Evolutionary conservation across 1,284 basidiomycete species (phyloP).

Genomic region (Pseudozyma thailandica): DNA sequence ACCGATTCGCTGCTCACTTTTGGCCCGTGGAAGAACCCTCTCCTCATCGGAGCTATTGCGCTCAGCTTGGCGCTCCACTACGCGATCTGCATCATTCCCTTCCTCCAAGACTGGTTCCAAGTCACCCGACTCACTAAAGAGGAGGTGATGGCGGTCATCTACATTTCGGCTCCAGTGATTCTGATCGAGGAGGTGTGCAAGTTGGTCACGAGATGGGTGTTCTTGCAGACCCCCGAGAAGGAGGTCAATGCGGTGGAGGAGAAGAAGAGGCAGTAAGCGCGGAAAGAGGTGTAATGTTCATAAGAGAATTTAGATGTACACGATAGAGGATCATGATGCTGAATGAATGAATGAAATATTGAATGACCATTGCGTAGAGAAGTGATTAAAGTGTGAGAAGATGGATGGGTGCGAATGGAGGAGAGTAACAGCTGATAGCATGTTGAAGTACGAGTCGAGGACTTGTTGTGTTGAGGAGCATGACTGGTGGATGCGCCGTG

Average conservation of each 20-base stretch:
- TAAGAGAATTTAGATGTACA: too few relatives aligned
- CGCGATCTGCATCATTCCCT: constrained; percentile 81
- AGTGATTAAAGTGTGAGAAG: too few relatives aligned
- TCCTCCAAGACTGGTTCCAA: constrained; percentile 74
- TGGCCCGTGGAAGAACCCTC: constrained; percentile 92
- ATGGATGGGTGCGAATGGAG: too few relatives aligned
- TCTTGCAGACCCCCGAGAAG: background rate
- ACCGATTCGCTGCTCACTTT: constrained; percentile 90
- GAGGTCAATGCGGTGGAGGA: constrained; percentile 20
- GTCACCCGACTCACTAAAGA: constrained; percentile 89
- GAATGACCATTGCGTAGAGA: too few relatives aligned
- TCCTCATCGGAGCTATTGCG: constrained; percentile 76
- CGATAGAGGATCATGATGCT: too few relatives aligned
- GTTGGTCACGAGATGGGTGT: constrained; percentile 17
- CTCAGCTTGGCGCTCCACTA: constrained; percentile 92
- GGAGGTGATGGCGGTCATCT: constrained; percentile 95
- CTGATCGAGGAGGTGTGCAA: constrained; percentile 79
- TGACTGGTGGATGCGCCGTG: too few relatives aligned
- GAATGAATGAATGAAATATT: too few relatives aligned
- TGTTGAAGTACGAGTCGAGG: too few relatives aligned
- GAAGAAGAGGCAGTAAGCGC: too few relatives aligned
- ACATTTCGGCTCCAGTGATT: constrained; percentile 87
- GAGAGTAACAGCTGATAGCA: too few relatives aligned
- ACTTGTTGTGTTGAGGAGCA: too few relatives aligned
- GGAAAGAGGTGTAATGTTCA: too few relatives aligned